Evolutionary conservation across 179 eudicot species (phyloP).

Genomic region (Camellia oleifera): DNA sequence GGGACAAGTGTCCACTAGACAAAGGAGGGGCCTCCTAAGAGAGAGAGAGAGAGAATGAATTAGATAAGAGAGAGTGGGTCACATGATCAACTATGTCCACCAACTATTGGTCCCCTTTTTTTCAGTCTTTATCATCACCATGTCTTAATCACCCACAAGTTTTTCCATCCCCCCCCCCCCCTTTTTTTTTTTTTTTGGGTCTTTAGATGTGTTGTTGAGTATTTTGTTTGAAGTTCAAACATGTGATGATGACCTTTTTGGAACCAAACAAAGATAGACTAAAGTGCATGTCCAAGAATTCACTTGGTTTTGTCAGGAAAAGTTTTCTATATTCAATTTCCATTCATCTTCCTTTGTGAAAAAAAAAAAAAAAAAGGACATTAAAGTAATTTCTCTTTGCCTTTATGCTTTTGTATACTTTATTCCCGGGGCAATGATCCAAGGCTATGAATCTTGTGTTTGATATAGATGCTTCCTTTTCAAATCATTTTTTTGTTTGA

Average conservation of each 20-base stretch:
- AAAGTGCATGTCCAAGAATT: not conserved
- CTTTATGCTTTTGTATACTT: not conserved
- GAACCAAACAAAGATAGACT: not conserved
- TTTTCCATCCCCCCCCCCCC: not conserved
- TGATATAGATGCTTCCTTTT: constrained; percentile 4
- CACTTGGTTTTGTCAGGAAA: not conserved
- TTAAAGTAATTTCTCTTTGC: not conserved
- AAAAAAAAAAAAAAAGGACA: not conserved
- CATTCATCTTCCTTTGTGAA: constrained; percentile 12
- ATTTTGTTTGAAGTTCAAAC: not conserved
- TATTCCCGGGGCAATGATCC: not conserved
- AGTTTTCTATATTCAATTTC: constrained; percentile 6
- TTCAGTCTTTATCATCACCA: too few relatives aligned
- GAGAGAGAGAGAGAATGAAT: too few relatives aligned
- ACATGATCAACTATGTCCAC: too few relatives aligned
- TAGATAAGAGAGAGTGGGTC: too few relatives aligned
- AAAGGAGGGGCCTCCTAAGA: too few relatives aligned
- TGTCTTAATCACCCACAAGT: not conserved
- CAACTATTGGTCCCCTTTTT: too few relatives aligned
- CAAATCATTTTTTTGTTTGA: not conserved
- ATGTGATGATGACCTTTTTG: not conserved
- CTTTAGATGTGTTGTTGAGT: too few relatives aligned
- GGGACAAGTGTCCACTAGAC: too few relatives aligned
- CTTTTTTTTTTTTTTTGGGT: too few relatives aligned
- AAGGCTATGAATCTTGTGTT: constrained; percentile 18